Evolutionary conservation across 768 basidiomycete genomes (phyloP).

Genomic region (Tephrocybe sp.): DNA sequence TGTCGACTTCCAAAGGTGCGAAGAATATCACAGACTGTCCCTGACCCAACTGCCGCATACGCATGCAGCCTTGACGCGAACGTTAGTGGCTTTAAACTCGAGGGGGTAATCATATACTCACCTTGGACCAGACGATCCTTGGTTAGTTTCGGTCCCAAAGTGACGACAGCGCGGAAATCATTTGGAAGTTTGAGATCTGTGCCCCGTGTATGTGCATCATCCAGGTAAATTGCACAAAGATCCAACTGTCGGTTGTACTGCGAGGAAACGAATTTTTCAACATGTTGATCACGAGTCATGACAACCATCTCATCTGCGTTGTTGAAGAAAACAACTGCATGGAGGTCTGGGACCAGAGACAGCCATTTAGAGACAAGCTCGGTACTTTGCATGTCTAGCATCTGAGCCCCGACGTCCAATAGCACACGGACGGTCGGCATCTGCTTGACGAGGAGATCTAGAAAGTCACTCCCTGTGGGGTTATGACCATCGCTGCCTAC

Average conservation of each 20-base stretch:
- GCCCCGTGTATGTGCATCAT: conserved; percentile 53
- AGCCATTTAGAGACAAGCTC: conserved; percentile 45
- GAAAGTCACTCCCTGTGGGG: conserved; percentile 23
- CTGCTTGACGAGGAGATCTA: conserved; percentile 33
- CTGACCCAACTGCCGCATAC: conserved; percentile 49
- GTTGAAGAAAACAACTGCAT: conserved; percentile 46
- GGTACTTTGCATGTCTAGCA: conserved; percentile 48
- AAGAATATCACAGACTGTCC: conserved; percentile 50
- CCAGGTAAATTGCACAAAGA: conserved; percentile 48
- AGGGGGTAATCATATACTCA: conserved; percentile 14
- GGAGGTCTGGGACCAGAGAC: conserved; percentile 20
- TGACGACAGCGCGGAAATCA: conserved; percentile 43
- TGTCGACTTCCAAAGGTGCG: conserved; percentile 41
- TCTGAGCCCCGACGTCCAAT: conserved; percentile 58
- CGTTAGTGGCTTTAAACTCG: neutral
- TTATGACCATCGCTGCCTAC: conserved; percentile 18
- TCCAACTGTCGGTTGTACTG: conserved; percentile 32
- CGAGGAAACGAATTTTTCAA: conserved; percentile 37
- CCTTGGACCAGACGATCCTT: conserved; percentile 57
- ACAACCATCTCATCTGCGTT: conserved; percentile 26
- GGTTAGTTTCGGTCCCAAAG: conserved; percentile 48
- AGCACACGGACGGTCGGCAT: conserved; percentile 43
- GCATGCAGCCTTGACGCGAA: conserved; percentile 44
- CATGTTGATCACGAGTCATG: conserved; percentile 33
- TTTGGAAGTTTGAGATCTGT: conserved; percentile 52